These are phyloP conservation scores for Litchi chinensis DNA, from an alignment of 345 rosid genomes.

Conservation along the genomic window DNA sequence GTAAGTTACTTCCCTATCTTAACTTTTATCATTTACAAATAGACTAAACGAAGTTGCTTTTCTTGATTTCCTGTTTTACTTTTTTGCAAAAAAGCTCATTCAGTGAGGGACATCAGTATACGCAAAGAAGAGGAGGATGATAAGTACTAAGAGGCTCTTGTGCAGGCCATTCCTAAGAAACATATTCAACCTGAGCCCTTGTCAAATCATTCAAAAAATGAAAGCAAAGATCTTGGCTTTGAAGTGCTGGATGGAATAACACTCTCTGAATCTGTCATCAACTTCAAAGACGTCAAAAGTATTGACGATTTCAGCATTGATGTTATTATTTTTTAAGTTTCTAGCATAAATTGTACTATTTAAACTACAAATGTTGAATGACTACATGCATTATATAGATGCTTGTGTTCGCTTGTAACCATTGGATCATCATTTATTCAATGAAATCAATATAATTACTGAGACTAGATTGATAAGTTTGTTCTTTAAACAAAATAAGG, in stretches of 20 bases:
- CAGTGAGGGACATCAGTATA: constrained; percentile 13
- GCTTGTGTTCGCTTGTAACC: too few species aligned
- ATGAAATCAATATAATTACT: too few species aligned
- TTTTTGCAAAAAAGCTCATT: not conserved
- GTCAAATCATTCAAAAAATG: constrained; percentile 26
- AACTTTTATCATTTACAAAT: not conserved
- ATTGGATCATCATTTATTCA: too few species aligned
- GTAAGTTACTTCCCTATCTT: constrained; percentile 19
- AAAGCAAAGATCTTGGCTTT: constrained; percentile 22
- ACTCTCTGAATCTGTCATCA: constrained; percentile 26
- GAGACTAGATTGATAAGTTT: too few species aligned
- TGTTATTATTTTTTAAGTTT: too few species aligned
- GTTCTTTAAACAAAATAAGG: too few species aligned
- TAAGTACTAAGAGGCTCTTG: constrained; percentile 14
- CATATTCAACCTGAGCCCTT: constrained; percentile 5
- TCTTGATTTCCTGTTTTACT: not conserved
- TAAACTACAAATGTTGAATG: too few species aligned
- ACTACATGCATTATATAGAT: too few species aligned
- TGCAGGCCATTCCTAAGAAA: constrained; percentile 3
- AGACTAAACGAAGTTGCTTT: not conserved
- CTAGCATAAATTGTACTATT: too few species aligned
- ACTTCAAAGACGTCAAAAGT: constrained; percentile 41
- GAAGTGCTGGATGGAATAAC: constrained; percentile 31
- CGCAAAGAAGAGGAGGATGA: constrained; percentile 15
- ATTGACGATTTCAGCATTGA: constrained; percentile 36